These are phyloP conservation scores for Zizania palustris DNA, from an alignment of 202 grass and related monocot species.

Conservation along the genomic window DNA sequence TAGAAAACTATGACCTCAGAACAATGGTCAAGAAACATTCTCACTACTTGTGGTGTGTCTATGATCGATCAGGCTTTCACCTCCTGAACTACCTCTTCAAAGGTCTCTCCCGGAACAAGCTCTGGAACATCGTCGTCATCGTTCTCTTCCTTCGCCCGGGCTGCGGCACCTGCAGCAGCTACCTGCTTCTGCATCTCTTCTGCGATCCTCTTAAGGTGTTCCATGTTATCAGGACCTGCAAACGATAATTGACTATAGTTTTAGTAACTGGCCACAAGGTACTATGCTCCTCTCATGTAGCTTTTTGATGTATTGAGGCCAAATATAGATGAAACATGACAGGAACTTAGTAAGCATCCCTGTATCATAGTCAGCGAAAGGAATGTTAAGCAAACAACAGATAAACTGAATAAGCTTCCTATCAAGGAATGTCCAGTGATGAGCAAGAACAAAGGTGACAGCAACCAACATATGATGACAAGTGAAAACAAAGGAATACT, in stretches of 20 bases:
- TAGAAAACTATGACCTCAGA: conserved; percentile 53
- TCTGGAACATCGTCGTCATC: conserved; percentile 64
- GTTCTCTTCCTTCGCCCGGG: conserved; percentile 49
- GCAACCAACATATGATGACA: neutral
- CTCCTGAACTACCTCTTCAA: conserved; percentile 54
- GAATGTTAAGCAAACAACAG: neutral
- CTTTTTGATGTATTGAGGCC: neutral
- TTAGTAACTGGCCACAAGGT: neutral
- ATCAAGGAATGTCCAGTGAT: neutral
- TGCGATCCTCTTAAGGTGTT: conserved; percentile 63
- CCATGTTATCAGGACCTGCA: conserved; percentile 67
- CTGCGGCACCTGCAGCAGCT: conserved; percentile 40
- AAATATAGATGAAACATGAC: neutral
- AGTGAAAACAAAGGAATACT: neutral
- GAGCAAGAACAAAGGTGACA: neutral
- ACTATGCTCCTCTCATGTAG: neutral
- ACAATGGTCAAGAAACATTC: conserved; percentile 40
- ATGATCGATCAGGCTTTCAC: conserved; percentile 45
- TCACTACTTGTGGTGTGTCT: conserved; percentile 38
- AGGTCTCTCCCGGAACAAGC: conserved; percentile 60
- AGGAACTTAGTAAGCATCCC: too few relatives aligned
- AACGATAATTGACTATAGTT: neutral
- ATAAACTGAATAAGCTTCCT: neutral
- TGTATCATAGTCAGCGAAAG: too few relatives aligned
- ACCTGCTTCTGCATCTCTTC: conserved; percentile 73